These are phyloP conservation scores for Nakaseomyces sp. DNA, from an alignment of 1,139 yeast genomes.

Conservation along the genomic window DNA sequence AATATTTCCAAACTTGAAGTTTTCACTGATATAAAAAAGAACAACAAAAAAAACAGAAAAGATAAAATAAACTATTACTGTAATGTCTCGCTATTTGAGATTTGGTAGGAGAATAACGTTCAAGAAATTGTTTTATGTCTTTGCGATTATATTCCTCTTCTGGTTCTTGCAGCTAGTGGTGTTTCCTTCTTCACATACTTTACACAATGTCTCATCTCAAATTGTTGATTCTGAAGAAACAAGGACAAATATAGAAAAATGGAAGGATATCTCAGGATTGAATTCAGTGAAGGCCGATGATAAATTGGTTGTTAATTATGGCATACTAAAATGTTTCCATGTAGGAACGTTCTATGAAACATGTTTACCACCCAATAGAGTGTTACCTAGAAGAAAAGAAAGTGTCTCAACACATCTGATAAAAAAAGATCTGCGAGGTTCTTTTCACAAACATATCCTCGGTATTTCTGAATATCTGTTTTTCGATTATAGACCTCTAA, in stretches of 20 bases:
- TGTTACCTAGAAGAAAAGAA: not conserved
- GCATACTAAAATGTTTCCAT: constrained; percentile 18
- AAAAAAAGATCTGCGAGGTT: constrained; percentile 19
- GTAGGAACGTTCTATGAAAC: constrained; percentile 10
- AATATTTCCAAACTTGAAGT: no score
- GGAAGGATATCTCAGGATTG: constrained; percentile 2
- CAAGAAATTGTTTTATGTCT: not conserved
- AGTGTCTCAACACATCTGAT: constrained; percentile 5
- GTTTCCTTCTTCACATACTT: not conserved
- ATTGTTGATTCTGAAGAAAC: not conserved
- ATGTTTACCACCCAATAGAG: not conserved
- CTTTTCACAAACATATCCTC: constrained; percentile 15
- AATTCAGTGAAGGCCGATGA: constrained; percentile 1
- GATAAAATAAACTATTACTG: not conserved
- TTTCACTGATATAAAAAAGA: not conserved
- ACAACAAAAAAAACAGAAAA: no score
- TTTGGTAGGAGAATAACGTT: not conserved
- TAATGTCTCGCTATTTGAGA: not conserved
- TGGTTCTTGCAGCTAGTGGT: not conserved
- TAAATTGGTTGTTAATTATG: constrained; percentile 16
- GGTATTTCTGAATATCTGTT: constrained; percentile 21
- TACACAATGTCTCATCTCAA: not conserved
- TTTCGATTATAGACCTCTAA: constrained; percentile 14
- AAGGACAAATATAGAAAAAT: not conserved
- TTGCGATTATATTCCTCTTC: not conserved